These are phyloP conservation scores for Tremella fuciformis DNA, from an alignment of 768 basidiomycete species.

Conservation along the genomic window DNA sequence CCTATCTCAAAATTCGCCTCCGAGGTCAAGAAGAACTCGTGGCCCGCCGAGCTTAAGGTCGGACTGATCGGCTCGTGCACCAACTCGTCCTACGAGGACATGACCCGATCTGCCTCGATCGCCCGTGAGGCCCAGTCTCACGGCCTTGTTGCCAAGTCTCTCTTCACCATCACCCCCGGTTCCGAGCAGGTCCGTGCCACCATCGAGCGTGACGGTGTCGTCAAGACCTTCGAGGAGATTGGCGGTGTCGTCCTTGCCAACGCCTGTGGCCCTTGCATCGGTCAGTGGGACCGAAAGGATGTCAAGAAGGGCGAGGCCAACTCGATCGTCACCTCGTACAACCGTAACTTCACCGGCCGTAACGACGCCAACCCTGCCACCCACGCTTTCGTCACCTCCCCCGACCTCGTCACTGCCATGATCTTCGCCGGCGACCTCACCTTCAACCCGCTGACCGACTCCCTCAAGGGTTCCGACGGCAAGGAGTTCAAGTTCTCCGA, in stretches of 20 bases:
- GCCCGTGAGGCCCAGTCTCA: constrained; percentile 82
- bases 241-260: constrained; percentile 95
- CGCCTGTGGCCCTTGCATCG: constrained; percentile 98
- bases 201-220: constrained; percentile 92
- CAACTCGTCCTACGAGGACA: constrained; percentile 99
- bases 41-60: constrained; percentile 96
- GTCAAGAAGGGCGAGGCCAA: constrained; percentile 95
- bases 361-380: constrained; percentile 99
- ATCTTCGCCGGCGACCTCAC: constrained; percentile 88
- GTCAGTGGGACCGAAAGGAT: constrained; percentile 97
- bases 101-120: constrained; percentile 95
- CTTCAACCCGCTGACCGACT: constrained; percentile 95
- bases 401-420: constrained; percentile 84
- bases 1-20: constrained; percentile 92
- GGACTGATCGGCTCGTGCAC: constrained; percentile 99
- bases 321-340: constrained; percentile 99
- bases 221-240: constrained; percentile 76
- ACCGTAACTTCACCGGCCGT: constrained; percentile 99
- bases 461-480: constrained; percentile 82
- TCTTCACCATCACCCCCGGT: constrained; percentile 97
- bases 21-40: constrained; percentile 88
- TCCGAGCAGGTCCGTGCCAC: constrained; percentile 98
- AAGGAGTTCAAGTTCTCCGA: constrained; percentile 96
- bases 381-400: constrained; percentile 59
- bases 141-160: constrained; percentile 82